Base-by-base conservation (phyloP, 1,284 basidiomycete species). In the Malassezia arunalokei region DNA sequence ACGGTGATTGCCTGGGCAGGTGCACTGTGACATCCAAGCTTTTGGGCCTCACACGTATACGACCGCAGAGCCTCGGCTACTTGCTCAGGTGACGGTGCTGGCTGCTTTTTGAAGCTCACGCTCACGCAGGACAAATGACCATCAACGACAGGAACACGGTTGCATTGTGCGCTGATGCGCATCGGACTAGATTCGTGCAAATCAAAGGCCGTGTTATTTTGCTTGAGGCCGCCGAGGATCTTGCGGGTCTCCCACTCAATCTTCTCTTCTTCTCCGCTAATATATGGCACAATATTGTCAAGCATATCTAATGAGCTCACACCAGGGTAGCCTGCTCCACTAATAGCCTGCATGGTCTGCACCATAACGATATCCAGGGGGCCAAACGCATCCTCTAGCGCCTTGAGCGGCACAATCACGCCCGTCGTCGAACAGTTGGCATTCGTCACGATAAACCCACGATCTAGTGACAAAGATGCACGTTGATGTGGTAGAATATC, bases 351-450 rank as follows among this genome's bases (percentile, higher is more conserved):
- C 79, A 99, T 83, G 1, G 94, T 99, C 20, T 87, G 92, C 70
- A 91, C 84, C 68, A 95, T 77, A 63, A 89, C 82, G 9, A 82
- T 82, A 66, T 95, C 88, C 65, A 99, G 78, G 12, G 91, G 89
- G 1, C 94, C 94, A 62, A 98, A 99, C 0, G 84, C 80, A 60
- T 82, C 82, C 76, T 96, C 90, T 62, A 99, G 81, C 0, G 92
- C 92, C 51, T 83, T 82, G 60, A 99, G 82, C 11, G 91, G 89
- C 40, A 98, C 83, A 57, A 94, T 89, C 59, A 87, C 79, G 27
- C 86, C 92, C 1, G 94, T 99, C 14, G 94, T 96, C 32, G 88
- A 87, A 77, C 94, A 98, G 77, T 98, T 98, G 62, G 94, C 94
- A 74, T 99, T 99, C 52, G 89, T 92, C 59, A 98, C 84, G 73